Evolutionary conservation across 768 basidiomycete species (phyloP).

Genomic region (Lanmaoa pseudosensibilis): DNA sequence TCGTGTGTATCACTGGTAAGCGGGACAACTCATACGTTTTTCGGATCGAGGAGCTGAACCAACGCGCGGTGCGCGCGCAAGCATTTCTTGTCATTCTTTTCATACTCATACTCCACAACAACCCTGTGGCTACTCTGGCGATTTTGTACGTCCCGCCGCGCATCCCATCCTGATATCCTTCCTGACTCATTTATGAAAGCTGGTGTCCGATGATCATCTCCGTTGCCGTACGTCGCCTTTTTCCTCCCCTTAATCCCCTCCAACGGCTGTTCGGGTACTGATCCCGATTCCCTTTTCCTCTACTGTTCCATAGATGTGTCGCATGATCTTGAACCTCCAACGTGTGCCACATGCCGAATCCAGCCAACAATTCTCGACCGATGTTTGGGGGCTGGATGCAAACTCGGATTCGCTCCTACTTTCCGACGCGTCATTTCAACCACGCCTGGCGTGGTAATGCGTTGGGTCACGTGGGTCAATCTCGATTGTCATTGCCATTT

Average conservation of each 20-base stretch:
- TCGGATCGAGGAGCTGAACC: not conserved
- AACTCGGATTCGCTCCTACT: slow-evolving; percentile 18
- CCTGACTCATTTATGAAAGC: slow-evolving; percentile 6
- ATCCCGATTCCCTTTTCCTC: not conserved
- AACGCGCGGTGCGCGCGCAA: not conserved
- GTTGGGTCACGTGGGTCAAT: not conserved
- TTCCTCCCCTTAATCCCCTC: not conserved
- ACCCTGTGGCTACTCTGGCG: slow-evolving; percentile 2
- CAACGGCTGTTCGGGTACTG: not conserved
- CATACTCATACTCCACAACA: not conserved
- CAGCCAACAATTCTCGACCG: slow-evolving; percentile 16
- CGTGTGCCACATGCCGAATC: rapidly evolving
- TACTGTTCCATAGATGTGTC: slow-evolving; percentile 8
- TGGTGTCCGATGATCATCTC: slow-evolving; percentile 21
- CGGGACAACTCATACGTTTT: not conserved
- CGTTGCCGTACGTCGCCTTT: slow-evolving; percentile 15
- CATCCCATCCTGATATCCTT: not conserved
- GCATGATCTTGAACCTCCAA: slow-evolving; percentile 23
- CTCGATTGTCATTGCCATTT: not conserved
- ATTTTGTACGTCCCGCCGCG: slow-evolving; percentile 11
- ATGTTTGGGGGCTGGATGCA: slow-evolving; percentile 11
- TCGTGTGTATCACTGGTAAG: slow-evolving; percentile 19
- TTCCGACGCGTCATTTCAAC: not conserved
- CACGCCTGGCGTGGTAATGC: not conserved
- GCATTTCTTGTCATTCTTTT: slow-evolving; percentile 15